Conservation (phyloP, 2,329 filamentous ascomycete genomes). For the Botrytis medusae region DNA sequence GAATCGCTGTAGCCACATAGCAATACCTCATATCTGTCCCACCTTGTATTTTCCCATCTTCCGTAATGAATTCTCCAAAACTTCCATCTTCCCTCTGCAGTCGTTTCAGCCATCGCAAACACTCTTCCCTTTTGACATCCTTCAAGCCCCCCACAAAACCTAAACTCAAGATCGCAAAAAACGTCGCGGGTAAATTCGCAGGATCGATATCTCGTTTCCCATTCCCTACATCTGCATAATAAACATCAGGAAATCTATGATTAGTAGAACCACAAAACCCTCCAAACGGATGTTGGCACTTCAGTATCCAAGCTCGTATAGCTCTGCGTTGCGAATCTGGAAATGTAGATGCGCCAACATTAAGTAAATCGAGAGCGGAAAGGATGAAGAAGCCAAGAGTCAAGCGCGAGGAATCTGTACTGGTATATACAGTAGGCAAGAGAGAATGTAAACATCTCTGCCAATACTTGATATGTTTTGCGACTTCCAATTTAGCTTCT, state of each 20-base stretch:
- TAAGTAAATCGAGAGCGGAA: conserved; percentile 79
- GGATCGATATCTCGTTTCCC: conserved; percentile 63
- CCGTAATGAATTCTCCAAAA: conserved; percentile 79
- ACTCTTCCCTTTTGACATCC: conserved; percentile 65
- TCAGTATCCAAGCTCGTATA: conserved; percentile 75
- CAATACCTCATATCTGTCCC: conserved; percentile 85
- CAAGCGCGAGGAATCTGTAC: conserved; percentile 88
- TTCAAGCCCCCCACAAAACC: conserved; percentile 59
- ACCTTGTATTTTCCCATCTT: conserved; percentile 62
- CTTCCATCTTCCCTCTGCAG: conserved; percentile 84
- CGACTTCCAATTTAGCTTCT: conserved; percentile 52
- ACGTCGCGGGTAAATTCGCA: conserved; percentile 84
- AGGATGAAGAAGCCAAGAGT: conserved; percentile 87
- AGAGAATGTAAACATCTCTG: conserved; percentile 79
- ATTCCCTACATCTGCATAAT: conserved; percentile 41
- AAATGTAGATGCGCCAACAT: conserved; percentile 54
- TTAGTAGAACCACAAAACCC: conserved; percentile 87
- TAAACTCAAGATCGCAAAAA: conserved; percentile 79
- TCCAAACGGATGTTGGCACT: conserved; percentile 79
- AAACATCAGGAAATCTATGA: conserved; percentile 48
- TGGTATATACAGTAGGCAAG: conserved; percentile 80
- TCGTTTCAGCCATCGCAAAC: conserved; percentile 70
- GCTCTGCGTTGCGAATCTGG: conserved; percentile 50
- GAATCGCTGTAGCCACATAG: conserved; percentile 76
- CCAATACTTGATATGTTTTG: conserved; percentile 86